Evolutionary conservation across 2,329 filamentous ascomycete genomes (phyloP), one percentile per base, ranked within the genome.

Genomic region (Apiospora arundinis): DNA sequence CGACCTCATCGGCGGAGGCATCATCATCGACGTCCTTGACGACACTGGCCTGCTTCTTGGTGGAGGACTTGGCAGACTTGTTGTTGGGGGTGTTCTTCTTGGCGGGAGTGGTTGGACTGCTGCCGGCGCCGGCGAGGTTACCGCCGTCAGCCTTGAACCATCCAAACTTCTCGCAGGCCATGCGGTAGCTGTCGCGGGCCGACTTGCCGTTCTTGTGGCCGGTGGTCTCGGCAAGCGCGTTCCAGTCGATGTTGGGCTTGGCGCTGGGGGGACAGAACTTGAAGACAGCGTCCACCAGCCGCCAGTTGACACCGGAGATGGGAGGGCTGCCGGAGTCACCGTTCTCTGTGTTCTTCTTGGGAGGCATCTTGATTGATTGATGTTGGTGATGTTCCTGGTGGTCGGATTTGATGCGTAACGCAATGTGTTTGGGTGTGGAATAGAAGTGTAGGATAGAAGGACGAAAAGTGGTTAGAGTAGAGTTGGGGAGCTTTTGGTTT

Each of bases 261-360:
- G 56, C 32, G 56, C 9, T 6, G 18, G 32, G 2, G 9, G 56
- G 56, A 37, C 16, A 63, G 9, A 14, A 21, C 28, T 37, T 63
- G 56, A 63, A 40, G 7, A 63, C 7, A 18, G 32, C 7, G 32
- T 40, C 56, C 4, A 63, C 7, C 9, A 63, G 56, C 9, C 40
- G 37, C 32, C 7, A 12, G 56, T 63, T 11, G 32, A 9, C 14
- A 1, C 6, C 52, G 5, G 28, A 37, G 9, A 60, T 12, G 7
- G 2, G 1, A 18, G 28, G 1, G 8, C 3, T 21, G 18, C 32
- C 12, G 56, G 56, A 18, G 9, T 14, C 56, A 18, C 56, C 56
- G n/a, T 63, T 63, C 8, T 63, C 56, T 40, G 56, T 14, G 32
- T 63, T 63, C 56, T 63, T 63, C 56, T 60, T 63, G 56, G 56